Conservation (phyloP, 1,284 basidiomycete genomes). For the Heterobasidion occidentale region DNA sequence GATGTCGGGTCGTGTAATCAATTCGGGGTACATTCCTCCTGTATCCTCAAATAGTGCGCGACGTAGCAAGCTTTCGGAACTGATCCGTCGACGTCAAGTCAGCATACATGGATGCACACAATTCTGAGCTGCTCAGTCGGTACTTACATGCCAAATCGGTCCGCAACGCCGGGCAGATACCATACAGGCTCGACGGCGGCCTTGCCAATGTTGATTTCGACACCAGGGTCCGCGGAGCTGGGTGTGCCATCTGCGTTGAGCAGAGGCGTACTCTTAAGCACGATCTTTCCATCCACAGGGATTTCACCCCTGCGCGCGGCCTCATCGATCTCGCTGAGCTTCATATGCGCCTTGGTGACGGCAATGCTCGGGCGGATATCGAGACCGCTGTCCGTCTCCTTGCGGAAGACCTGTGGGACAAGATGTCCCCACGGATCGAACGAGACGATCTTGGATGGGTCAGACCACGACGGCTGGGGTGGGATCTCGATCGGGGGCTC, state of each 20-base stretch:
- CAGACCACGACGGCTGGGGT: conserved; percentile 77
- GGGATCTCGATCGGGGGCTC: conserved; percentile 85
- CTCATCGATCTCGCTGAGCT: conserved; percentile 89
- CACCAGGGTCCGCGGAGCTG: conserved; percentile 63
- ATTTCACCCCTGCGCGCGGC: conserved; percentile 69
- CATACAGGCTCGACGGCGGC: conserved; percentile 91
- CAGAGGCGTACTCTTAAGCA: conserved; percentile 56
- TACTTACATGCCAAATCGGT: conserved; percentile 79
- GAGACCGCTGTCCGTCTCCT: conserved; percentile 58
- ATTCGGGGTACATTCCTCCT: conserved; percentile 94
- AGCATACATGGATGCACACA: background rate
- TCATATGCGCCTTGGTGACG: conserved; percentile 83
- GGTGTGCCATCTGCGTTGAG: conserved; percentile 54
- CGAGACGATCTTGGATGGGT: conserved; percentile 80
- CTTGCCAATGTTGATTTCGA: conserved; percentile 85
- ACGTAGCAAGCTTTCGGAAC: conserved; percentile 78
- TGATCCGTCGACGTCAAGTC: conserved; percentile 19
- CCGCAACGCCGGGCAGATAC: conserved; percentile 91
- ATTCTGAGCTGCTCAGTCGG: background rate
- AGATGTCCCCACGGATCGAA: conserved; percentile 96
- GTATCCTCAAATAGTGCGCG: conserved; percentile 92
- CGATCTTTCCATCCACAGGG: conserved; percentile 77
- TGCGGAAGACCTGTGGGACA: conserved; percentile 71
- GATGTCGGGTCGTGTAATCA: conserved; percentile 92
- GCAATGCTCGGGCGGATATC: conserved; percentile 90